Evolutionary conservation across 2,329 filamentous ascomycete genomes (phyloP).

Genomic region (Neonectria magnoliae): DNA sequence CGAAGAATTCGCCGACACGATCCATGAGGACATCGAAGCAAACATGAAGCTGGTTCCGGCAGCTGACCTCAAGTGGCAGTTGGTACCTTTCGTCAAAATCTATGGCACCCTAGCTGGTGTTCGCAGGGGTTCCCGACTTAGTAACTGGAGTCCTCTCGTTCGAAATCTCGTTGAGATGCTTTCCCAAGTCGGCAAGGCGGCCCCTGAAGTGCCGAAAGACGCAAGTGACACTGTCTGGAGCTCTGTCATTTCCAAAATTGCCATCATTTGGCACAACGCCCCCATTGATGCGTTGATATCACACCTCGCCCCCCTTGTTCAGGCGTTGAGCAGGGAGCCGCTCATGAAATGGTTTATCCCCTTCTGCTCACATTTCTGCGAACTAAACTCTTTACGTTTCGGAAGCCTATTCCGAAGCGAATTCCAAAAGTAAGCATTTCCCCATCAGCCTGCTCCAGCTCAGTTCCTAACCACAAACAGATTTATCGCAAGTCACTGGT

Average conservation of each 20-base stretch:
- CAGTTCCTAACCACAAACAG: constrained; percentile 53
- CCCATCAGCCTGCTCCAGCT: constrained; percentile 31
- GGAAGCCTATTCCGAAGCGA: constrained; percentile 79
- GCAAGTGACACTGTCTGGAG: constrained; percentile 63
- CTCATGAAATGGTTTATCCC: constrained; percentile 80
- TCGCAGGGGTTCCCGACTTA: constrained; percentile 80
- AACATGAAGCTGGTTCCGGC: constrained; percentile 47
- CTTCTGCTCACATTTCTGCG: constrained; percentile 84
- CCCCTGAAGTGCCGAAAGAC: constrained; percentile 47
- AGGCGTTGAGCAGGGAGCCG: constrained; percentile 70
- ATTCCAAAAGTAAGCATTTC: constrained; percentile 75
- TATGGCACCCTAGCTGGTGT: constrained; percentile 79
- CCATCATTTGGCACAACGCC: constrained; percentile 78
- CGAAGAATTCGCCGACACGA: constrained; percentile 69
- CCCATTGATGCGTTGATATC: constrained; percentile 83
- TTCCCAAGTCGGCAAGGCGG: constrained; percentile 54
- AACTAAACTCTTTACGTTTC: constrained; percentile 79
- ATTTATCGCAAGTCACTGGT: constrained; percentile 81
- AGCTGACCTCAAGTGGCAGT: constrained; percentile 45
- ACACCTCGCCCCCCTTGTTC: constrained; percentile 71
- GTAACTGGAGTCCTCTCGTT: constrained; percentile 75
- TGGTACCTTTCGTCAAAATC: constrained; percentile 64
- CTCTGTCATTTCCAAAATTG: constrained; percentile 64
- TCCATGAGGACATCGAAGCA: constrained; percentile 62
- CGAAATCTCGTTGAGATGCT: constrained; percentile 65